These are phyloP conservation scores for Colletotrichum sp. DNA, from an alignment of 2,329 filamentous ascomycete species.

Conservation along the genomic window DNA sequence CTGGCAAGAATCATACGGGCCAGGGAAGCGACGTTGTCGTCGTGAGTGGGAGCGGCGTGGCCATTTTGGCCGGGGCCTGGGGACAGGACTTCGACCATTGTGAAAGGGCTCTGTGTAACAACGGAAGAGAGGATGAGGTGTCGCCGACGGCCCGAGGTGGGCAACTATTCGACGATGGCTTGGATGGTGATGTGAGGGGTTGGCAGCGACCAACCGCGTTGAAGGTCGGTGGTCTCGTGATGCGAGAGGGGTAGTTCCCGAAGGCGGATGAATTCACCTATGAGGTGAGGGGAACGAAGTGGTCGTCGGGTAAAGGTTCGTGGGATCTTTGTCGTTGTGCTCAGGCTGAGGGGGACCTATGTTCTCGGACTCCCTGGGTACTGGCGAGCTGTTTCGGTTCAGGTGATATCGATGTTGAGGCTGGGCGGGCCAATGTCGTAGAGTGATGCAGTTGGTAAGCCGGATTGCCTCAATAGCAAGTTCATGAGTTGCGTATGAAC, in stretches of 20 bases:
- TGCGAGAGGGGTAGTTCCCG: not conserved
- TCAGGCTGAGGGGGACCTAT: not conserved
- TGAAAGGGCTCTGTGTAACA: conserved; percentile 5
- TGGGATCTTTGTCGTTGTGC: not conserved
- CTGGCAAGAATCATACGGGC: conserved; percentile 22
- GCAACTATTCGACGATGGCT: not conserved
- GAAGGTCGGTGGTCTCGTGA: not conserved
- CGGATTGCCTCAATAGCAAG: conserved; percentile 45
- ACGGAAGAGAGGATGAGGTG: not conserved
- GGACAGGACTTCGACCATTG: conserved; percentile 38
- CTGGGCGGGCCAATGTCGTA: conserved; percentile 30
- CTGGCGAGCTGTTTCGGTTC: not conserved
- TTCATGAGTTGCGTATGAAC: conserved; percentile 34
- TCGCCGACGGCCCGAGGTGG: not conserved
- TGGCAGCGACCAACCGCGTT: not conserved
- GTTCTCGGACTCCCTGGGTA: not conserved
- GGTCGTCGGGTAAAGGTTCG: not conserved
- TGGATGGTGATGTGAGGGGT: not conserved
- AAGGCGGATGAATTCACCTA: not conserved
- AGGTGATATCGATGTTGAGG: conserved; percentile 3
- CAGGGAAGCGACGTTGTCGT: conserved; percentile 21
- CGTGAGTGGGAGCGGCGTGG: conserved; percentile 12
- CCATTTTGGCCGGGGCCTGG: conserved; percentile 23
- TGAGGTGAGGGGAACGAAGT: not conserved
- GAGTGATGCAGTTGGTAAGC: not conserved